A percentile compares a stretch with the other conserved stretches of the same genome.
Conservation (phyloP, 2,329 filamentous ascomycete genomes). For the Ceratocystis albifundus region DNA sequence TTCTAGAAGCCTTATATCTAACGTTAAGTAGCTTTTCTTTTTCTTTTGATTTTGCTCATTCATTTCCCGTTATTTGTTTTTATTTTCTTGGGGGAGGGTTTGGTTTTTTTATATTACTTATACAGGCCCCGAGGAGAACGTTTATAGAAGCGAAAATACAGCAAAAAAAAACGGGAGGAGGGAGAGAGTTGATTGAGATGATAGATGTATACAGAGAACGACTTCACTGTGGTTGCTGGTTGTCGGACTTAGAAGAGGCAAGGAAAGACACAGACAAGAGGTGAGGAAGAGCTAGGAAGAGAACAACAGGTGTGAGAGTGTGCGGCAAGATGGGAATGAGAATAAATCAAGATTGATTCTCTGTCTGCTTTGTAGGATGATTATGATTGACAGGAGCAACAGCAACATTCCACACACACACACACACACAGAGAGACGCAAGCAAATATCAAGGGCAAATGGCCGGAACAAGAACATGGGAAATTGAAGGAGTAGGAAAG, state of each 20-base stretch:
- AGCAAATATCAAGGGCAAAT: no score
- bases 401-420: no score
- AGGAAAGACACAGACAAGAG: not conserved
- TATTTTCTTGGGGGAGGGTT: not conserved
- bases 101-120: not conserved
- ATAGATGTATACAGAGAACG: conserved; percentile 8
- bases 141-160: not conserved
- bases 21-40: not conserved
- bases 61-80: not conserved
- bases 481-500: not conserved
- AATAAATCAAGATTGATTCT: not conserved
- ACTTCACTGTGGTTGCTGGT: no score
- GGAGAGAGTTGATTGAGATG: not conserved
- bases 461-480: no score
- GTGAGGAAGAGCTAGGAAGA: not conserved
- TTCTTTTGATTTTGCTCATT: not conserved
- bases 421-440: no score
- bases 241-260: no score
- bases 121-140: not conserved
- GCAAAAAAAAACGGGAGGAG: not conserved
- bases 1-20: not conserved
- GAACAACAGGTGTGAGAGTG: not conserved
- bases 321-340: not conserved
- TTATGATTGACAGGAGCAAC: no score
- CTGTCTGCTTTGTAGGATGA: no score